Evolutionary conservation across 805 yeast genomes (phyloP), one percentile per base, ranked within the genome.

Genomic region (Yarrowia sp.): DNA sequence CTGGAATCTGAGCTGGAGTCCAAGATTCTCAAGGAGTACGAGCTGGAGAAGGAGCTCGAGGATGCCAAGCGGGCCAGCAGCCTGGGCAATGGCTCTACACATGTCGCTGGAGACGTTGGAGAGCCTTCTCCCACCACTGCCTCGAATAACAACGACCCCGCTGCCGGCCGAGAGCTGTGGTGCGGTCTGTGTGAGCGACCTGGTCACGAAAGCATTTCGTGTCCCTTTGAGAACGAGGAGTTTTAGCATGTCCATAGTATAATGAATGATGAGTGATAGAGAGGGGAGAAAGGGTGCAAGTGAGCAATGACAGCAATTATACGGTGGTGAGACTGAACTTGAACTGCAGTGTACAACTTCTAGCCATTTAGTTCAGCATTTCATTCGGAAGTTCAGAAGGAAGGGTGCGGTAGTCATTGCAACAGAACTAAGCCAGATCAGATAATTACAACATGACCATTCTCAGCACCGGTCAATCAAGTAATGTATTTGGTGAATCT

Each of bases 141-240:
- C 15, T 38, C 66, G n/a, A 47, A 46, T 15, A 46, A 19, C 30
- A 38, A 43, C 10, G 95, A 91, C 75, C 89, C 93, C 0, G 82
- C 92, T 0, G 86, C 86, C 1, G 97, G 97, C 1, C 82, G 93
- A 52, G 79, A 79, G 34, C 82, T 85, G 70, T 94, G 97, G 97
- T 94, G 99, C 79, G 97, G 96, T 0, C 80, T 92, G 66, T 94
- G 99, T 79, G 98, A 94, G 76, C 81, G 91, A 67, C 87, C 86
- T 53, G 99, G 98, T 0, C 99, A 94, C 75, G 88, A 87, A 58
- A 89, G 95, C 71, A 81, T 87, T 38, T 92, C 92, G 68, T 94
- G 99, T 77, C 97, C 97, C 0, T 92, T 85, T 75, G 96, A 88
- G 71, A 84, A 85, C 71, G 88, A 85, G 70, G 78, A 83, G 69